phyloP scores from a whole-genome alignment of 306 rosid genomes.

The Cyclanthera cordifolia region DNA sequence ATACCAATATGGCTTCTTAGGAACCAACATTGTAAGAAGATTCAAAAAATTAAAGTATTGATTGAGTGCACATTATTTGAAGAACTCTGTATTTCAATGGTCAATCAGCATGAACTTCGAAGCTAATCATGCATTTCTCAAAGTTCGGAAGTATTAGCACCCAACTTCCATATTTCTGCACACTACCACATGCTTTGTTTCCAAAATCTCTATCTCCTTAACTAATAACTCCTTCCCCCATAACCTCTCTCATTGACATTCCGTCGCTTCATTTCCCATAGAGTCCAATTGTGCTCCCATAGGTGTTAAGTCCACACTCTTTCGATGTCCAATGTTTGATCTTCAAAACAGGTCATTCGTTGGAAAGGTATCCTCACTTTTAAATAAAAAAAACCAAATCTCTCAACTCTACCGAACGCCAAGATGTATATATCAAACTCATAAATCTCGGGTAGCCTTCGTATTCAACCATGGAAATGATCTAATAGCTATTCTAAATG shows the following conservation, averaged over 20 bases:
- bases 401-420: background rate
- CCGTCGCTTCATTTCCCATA: background rate
- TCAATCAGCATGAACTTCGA: background rate
- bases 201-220: background rate
- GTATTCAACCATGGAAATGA: background rate
- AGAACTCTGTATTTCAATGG: background rate
- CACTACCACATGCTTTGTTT: background rate
- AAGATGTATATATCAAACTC: background rate
- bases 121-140: background rate
- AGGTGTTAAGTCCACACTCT: background rate
- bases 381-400: background rate
- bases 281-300: background rate
- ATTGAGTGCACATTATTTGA: background rate
- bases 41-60: background rate
- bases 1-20: background rate
- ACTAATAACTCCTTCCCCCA: background rate
- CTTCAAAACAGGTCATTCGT: background rate
- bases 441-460: background rate
- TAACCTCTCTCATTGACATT: background rate
- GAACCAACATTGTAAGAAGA: background rate
- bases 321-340: background rate
- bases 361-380: background rate
- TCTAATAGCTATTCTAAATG: background rate
- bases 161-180: background rate
- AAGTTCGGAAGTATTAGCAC: background rate